A percentile compares a stretch with the other conserved stretches of the same genome.
Evolutionary conservation across 345 rosid genomes (phyloP).

Genomic region (Citrus sp.): DNA sequence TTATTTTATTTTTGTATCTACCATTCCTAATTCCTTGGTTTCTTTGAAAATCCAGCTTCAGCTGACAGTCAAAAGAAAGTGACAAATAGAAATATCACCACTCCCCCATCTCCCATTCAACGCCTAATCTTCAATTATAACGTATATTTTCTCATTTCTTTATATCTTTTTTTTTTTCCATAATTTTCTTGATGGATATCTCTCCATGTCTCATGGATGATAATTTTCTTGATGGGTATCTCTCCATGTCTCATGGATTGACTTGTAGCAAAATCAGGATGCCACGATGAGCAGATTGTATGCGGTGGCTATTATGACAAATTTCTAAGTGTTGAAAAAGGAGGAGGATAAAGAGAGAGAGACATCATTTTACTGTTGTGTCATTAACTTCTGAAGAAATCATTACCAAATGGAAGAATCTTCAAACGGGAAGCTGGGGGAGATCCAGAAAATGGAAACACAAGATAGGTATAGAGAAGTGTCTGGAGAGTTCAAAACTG

Average conservation of each 20-base stretch:
- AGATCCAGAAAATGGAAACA: constrained; percentile 17
- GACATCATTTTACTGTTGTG: background rate
- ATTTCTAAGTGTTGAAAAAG: background rate
- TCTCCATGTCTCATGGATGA: background rate
- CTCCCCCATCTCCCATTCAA: constrained; percentile 8
- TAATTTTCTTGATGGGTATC: background rate
- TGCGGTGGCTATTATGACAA: background rate
- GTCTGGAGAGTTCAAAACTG: constrained; percentile 8
- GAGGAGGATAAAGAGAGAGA: background rate
- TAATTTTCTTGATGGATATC: background rate
- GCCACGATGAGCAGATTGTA: background rate
- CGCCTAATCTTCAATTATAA: constrained; percentile 11
- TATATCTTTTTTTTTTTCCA: background rate
- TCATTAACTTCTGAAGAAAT: background rate
- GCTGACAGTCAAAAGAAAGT: constrained; percentile 1
- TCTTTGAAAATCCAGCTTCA: background rate
- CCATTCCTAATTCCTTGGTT: background rate
- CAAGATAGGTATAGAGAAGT: constrained; percentile 8
- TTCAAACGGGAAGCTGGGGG: constrained; percentile 21
- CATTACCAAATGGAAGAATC: constrained; percentile 28
- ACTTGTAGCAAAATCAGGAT: background rate
- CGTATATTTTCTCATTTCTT: background rate
- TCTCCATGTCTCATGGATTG: background rate
- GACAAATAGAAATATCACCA: background rate
- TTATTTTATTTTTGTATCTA: background rate